Percentiles rank a stretch among this genome's conserved stretches.
Evolutionary conservation across 2,329 filamentous ascomycete species (phyloP).

Genomic region (Leptographium radiaticola): DNA sequence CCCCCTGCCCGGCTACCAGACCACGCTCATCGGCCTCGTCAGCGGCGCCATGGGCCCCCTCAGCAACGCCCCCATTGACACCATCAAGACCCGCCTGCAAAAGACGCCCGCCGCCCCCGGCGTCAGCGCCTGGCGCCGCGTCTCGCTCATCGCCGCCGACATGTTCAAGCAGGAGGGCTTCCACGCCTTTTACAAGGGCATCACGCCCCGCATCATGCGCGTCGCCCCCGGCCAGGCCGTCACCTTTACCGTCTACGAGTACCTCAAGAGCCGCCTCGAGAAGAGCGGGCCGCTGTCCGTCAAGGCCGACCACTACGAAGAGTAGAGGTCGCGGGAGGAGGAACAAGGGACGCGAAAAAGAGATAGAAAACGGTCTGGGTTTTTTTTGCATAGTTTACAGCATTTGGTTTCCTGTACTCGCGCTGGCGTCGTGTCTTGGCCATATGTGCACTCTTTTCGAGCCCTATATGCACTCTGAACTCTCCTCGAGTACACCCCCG

Average conservation of each 20-base stretch:
- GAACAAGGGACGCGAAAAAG: no score
- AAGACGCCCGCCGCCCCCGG: slow-evolving; percentile 74
- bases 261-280: slow-evolving; percentile 59
- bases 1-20: slow-evolving; percentile 77
- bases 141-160: slow-evolving; percentile 62
- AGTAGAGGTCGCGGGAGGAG: slow-evolving; percentile 30
- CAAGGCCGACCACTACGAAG: slow-evolving; percentile 52
- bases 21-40: slow-evolving; percentile 78
- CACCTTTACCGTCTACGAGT: slow-evolving; percentile 68
- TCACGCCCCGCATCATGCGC: slow-evolving; percentile 93
- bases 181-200: slow-evolving; percentile 96
- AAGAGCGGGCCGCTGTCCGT: slow-evolving; percentile 45
- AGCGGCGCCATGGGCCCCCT: slow-evolving; percentile 91
- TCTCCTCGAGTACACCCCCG: no score
- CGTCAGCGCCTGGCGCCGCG: slow-evolving; percentile 67
- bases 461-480: no score
- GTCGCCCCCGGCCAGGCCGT: slow-evolving; percentile 89
- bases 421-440: no score
- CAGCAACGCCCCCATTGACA: slow-evolving; percentile 95
- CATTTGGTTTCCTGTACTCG: no score
- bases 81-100: slow-evolving; percentile 94
- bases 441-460: no score
- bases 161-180: slow-evolving; percentile 66
- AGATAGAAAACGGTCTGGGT: no score
- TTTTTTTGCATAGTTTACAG: no score